A percentile compares a stretch with the other conserved stretches of the same genome.
These are phyloP conservation scores for Ceratocystiopsis minuta DNA, from an alignment of 2,329 filamentous ascomycete species.

Conservation along the genomic window DNA sequence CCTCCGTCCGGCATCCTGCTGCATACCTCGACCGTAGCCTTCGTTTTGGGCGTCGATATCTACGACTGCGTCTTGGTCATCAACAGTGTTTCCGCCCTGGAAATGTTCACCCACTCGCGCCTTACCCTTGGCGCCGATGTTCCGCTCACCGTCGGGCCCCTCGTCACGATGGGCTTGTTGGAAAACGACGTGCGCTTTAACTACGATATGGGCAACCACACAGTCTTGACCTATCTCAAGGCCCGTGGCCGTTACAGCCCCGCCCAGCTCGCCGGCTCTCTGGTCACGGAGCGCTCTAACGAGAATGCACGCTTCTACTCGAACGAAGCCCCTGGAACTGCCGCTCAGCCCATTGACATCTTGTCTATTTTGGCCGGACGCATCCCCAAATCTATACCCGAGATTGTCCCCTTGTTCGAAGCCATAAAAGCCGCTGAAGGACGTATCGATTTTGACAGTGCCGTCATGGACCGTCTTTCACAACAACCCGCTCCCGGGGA, in stretches of 20 bases:
- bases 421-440: constrained; percentile 82
- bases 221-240: constrained; percentile 41
- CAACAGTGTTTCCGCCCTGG: constrained; percentile 68
- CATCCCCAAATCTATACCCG: constrained; percentile 33
- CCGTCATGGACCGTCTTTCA: constrained; percentile 44
- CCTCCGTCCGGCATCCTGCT: constrained; percentile 80
- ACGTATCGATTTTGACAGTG: constrained; percentile 53
- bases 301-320: constrained; percentile 44
- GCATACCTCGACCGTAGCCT: constrained; percentile 76
- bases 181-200: constrained; percentile 28
- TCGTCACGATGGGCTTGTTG: constrained; percentile 35
- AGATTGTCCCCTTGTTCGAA: constrained; percentile 48
- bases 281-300: constrained; percentile 37
- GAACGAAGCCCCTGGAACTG: constrained; percentile 10
- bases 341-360: constrained; percentile 22
- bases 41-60: constrained; percentile 80
- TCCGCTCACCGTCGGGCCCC: constrained; percentile 26
- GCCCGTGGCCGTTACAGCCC: constrained; percentile 35
- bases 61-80: constrained; percentile 93
- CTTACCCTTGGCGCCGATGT: constrained; percentile 39
- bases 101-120: constrained; percentile 63
- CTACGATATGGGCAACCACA: constrained; percentile 30
- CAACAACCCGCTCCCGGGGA: constrained; percentile 61
- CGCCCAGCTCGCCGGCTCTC: constrained; percentile 36
- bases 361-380: constrained; percentile 40